Base-by-base conservation (phyloP, 2,329 filamentous ascomycete genomes). In the Ceratocystis albifundus region DNA sequence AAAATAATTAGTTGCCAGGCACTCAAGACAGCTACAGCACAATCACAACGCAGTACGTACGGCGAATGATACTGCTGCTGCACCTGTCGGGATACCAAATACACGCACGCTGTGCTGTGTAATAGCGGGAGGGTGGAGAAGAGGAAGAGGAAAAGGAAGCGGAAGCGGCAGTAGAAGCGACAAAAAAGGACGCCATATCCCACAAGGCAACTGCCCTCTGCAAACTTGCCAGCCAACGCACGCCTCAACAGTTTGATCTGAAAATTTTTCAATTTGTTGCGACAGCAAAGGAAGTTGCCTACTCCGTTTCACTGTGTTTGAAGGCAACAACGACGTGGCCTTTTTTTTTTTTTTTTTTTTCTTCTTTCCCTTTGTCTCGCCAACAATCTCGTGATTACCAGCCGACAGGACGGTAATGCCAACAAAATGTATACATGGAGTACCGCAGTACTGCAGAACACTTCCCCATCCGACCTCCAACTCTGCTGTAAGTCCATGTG, bases 401-500 rank as follows among this genome's bases (percentile, higher is more conserved):
- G 53, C 10, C 7, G 12, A 57, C 32, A 32, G 12, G 53, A 17
- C 28, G 20, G 15, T 7, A 57, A 57, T 10, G 53, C 10, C 15
- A 57, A 8, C 53, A 57, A n/a, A 57, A 57, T 57, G 53, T 32
- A 57, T 57, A 15, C 53, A 30, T 17, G 4, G 53, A 57, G 53
- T 57, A 57, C 53, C 28, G 46, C 46, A 36, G 32, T 10, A 36
- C 17, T 50, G 32, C 53, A 25, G 48, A 22, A 20, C 7, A 20
- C 7, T 53, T 25, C 48, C 48, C 48, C 48, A 53, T 53, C 48
- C 3, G 28, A 3, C 48, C 25, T 22, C 28, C 22, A 57, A 57
- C 10, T 20, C 44, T 45, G 61, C 46, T 57, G 53, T 57, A 57
- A 57, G 53, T 57, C 28, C 53, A 57, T 57, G 53, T 57, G 53